Evolutionary conservation across 345 rosid species (phyloP).

Genomic region (Citropsis articulata): DNA sequence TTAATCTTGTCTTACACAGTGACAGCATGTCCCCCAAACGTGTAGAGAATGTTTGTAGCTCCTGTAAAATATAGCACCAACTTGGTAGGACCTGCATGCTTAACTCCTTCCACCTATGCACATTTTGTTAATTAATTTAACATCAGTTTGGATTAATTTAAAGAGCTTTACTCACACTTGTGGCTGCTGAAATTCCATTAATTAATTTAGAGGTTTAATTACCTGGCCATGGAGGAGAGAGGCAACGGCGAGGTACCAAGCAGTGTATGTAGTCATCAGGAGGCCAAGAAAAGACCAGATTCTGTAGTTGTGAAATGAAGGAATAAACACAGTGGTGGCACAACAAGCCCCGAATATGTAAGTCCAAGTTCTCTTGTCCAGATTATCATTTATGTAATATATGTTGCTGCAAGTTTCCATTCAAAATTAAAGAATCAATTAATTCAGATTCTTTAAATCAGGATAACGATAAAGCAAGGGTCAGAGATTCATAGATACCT

Average conservation of each 20-base stretch:
- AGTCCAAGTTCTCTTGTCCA: conserved; percentile 99
- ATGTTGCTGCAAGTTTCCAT: conserved; percentile 65
- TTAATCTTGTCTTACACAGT: conserved; percentile 71
- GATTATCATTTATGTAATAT: conserved; percentile 95
- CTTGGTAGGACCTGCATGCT: conserved; percentile 88
- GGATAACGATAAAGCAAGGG: conserved; percentile 13
- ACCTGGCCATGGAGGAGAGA: conserved; percentile 98
- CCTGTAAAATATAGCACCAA: conserved; percentile 93
- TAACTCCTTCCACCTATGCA: conserved; percentile 76
- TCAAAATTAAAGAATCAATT: background rate
- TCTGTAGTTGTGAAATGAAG: conserved; percentile 97
- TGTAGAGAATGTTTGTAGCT: conserved; percentile 99
- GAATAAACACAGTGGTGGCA: conserved; percentile 95
- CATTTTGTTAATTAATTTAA: background rate
- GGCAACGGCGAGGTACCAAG: conserved; percentile 97
- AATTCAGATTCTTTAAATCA: conserved; percentile 5
- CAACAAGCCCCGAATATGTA: conserved; percentile 99
- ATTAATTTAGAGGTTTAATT: background rate
- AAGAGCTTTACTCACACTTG: background rate
- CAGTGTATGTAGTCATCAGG: conserved; percentile 95
- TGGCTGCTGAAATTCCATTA: background rate
- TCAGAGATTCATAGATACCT: conserved; percentile 41
- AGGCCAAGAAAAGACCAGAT: conserved; percentile 99
- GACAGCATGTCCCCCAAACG: conserved; percentile 99
- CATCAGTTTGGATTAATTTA: background rate